A percentile compares a stretch with the other conserved stretches of the same genome.
Evolutionary conservation across 768 basidiomycete species (phyloP).

Genomic region (Chalciporus piperatus): DNA sequence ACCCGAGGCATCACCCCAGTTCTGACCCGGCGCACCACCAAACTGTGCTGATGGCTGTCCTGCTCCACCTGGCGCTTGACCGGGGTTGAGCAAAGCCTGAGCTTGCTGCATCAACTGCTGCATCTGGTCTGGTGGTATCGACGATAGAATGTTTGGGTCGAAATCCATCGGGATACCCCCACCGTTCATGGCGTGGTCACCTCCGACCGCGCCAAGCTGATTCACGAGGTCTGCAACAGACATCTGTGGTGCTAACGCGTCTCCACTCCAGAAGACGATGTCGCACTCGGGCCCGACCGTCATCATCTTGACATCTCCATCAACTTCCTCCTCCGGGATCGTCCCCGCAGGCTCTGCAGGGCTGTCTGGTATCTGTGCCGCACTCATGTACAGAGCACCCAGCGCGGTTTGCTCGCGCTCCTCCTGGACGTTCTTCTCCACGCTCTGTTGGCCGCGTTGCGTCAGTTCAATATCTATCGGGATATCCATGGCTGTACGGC

Average conservation of each 20-base stretch:
- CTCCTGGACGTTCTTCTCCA: conserved; percentile 70
- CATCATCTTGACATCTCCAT: conserved; percentile 62
- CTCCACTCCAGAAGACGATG: conserved; percentile 59
- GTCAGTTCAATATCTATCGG: conserved; percentile 52
- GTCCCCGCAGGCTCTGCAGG: conserved; percentile 64
- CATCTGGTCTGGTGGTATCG: conserved; percentile 56
- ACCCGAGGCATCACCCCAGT: conserved; percentile 26
- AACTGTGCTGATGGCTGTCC: conserved; percentile 32
- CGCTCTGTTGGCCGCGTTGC: conserved; percentile 62
- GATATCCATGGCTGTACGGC: conserved; percentile 55
- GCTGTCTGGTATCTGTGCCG: conserved; percentile 72
- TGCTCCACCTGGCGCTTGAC: conserved; percentile 26
- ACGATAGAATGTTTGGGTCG: conserved; percentile 41
- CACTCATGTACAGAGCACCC: conserved; percentile 68
- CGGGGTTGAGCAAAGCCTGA: conserved; percentile 31
- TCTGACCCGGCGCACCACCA: conserved; percentile 40
- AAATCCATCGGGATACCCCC: conserved; percentile 37
- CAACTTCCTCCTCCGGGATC: conserved; percentile 68
- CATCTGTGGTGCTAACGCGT: conserved; percentile 25
- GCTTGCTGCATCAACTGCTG: conserved; percentile 56
- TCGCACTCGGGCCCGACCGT: conserved; percentile 67
- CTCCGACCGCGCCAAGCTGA: conserved; percentile 50
- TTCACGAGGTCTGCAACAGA: conserved; percentile 72
- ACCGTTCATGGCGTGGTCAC: conserved; percentile 39
- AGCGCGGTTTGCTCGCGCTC: conserved; percentile 76